Evolutionary conservation across 129 eudicot species (phyloP).

Genomic region (Chrysanthemum seticuspe): DNA sequence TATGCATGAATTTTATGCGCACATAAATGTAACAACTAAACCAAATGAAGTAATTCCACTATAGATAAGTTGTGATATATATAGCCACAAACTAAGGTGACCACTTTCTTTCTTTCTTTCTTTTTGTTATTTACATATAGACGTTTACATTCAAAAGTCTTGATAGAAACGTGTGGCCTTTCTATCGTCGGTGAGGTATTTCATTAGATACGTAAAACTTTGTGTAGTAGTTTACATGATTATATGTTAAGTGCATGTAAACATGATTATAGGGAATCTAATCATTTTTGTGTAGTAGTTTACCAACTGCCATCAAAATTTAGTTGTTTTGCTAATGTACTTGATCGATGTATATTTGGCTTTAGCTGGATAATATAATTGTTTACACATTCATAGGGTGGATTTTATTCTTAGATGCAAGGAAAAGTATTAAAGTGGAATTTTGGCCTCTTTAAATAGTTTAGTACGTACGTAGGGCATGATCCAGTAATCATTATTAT

Average conservation of each 20-base stretch:
- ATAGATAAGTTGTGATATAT: neutral
- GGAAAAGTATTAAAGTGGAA: constrained; percentile 28
- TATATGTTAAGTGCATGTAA: neutral
- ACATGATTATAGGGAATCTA: constrained; percentile 23
- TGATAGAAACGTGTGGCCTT: neutral
- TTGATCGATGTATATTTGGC: neutral
- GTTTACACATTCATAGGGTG: neutral
- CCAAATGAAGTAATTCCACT: constrained; percentile 16
- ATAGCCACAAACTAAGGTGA: constrained; percentile 14
- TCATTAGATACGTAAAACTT: constrained; percentile 1
- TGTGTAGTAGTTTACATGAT: neutral
- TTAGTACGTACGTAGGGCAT: constrained; percentile 19
- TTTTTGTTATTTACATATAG: no score
- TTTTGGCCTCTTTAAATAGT: constrained; percentile 29
- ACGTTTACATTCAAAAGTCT: neutral
- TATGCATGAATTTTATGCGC: constrained; percentile 20
- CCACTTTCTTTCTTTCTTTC: constrained; percentile 5
- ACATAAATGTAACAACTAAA: constrained; percentile 23
- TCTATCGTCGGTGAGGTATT: neutral
- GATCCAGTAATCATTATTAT: constrained; percentile 16
- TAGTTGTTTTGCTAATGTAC: neutral
- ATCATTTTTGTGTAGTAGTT: constrained; percentile 15
- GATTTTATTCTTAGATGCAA: neutral
- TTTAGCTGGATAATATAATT: constrained; percentile 13
- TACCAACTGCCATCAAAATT: constrained; percentile 14